Evolutionary conservation across 2,329 filamentous ascomycete species (phyloP).

Genomic region (Calonectria multiphialidica): DNA sequence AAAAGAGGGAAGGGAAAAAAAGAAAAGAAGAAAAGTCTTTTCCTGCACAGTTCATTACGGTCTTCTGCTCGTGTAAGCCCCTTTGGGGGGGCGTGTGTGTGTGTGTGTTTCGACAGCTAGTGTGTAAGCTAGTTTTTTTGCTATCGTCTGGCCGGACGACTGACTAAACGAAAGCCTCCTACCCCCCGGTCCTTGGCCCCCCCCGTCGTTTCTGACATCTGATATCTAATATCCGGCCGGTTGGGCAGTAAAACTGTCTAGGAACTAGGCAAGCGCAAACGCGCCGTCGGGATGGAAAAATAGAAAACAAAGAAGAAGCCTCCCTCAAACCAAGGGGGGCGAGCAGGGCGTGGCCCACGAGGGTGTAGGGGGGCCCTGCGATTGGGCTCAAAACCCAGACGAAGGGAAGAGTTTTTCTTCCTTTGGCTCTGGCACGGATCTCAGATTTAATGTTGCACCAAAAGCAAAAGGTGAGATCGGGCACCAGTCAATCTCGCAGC

Average conservation of each 20-base stretch:
- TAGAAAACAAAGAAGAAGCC: not conserved
- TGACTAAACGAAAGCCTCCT: not conserved
- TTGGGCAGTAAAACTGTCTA: conserved; percentile 8
- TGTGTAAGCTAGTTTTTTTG: not conserved
- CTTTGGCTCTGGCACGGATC: conserved; percentile 24
- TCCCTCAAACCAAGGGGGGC: not conserved
- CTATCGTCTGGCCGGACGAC: not conserved
- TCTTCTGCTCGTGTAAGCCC: not conserved
- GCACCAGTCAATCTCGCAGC: conserved; percentile 40
- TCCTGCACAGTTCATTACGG: not conserved
- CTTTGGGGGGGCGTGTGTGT: not conserved
- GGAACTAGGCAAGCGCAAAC: not conserved
- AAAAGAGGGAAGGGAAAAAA: not conserved
- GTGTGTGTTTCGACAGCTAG: not conserved
- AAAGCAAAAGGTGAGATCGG: conserved; percentile 37
- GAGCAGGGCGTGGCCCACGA: conserved; percentile 31
- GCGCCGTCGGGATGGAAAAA: too few relatives aligned
- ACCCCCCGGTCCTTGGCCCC: not conserved
- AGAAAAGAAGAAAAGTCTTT: conserved; percentile 6
- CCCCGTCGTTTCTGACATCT: not conserved
- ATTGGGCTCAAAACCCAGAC: conserved; percentile 32
- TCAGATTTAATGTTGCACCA: conserved; percentile 35
- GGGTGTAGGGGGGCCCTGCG: not conserved
- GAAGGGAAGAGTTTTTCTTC: conserved; percentile 1
- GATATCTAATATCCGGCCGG: not conserved